Evolutionary conservation across 106 monocot species (phyloP), one percentile per base, ranked within the genome.

Genomic region (Dendrobium officinale): DNA sequence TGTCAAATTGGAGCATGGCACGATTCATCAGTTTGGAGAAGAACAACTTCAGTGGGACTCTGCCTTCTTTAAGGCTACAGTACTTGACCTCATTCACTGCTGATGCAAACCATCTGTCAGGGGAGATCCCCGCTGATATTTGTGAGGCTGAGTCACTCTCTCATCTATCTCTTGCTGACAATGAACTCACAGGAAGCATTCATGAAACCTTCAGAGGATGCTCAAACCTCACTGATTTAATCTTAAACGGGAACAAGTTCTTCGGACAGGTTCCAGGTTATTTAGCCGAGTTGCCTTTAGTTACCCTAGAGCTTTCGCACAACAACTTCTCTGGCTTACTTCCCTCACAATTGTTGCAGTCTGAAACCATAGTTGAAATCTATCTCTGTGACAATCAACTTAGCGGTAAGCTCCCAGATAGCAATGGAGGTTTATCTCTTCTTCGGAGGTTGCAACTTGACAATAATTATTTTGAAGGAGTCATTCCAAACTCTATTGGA

Each of bases 281-380:
- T 66, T 81, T 97, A n/a, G 86, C 83, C 22, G 79, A 90, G 11
- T 66, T 97, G 20, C 92, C 96, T n/a, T 86, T 97, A 0, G 89
- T 94, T 44, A 92, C 89, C 13, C 87, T 97, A 79, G 92, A 94
- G 44, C 83, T 97, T 43, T 87, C 90, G 47, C 86, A 92, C 77
- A 97, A 97, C 79, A 90, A 90, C 49, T 90, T 97, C 80, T 84
- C 96, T 29, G 96, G 96, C 37, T 43, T 33, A 41, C 85, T 97
- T 48, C 96, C 96, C 20, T 59, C 81, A 48, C 27, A 88, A 82
- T 66, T 97, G 55, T 88, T 81, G 48, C 79, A 85, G 16, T 94
- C 94, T 19, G 42, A 67, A 72, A 87, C 92, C 58, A 76, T 94
- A 41, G 54, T 97, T 77, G 94, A 94, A 83, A 74, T 97, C 10